Conservation (phyloP, 2,329 filamentous ascomycete genomes). For the Chaetomium olivaceum region DNA sequence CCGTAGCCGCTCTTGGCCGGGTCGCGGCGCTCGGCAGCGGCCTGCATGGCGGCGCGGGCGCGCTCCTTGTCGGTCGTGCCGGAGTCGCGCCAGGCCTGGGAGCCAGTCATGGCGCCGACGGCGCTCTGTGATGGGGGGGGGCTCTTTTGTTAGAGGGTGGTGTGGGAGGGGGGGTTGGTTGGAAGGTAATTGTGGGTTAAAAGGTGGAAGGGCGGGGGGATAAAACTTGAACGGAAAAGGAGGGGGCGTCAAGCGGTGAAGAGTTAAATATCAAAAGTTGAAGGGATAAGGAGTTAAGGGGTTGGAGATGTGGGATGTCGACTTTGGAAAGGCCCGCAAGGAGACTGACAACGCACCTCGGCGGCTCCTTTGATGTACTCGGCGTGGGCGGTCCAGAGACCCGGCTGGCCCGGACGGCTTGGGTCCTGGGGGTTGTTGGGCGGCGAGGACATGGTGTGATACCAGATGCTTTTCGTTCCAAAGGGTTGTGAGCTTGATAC, state of each 20-base stretch:
- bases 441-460: constrained; percentile 32
- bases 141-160: not conserved
- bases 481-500: not conserved
- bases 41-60: constrained; percentile 63
- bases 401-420: constrained; percentile 40
- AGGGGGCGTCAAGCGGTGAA: too few relatives aligned
- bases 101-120: constrained; percentile 63
- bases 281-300: not conserved
- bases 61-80: constrained; percentile 65
- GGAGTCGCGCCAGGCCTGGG: constrained; percentile 62
- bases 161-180: not conserved
- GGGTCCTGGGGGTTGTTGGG: constrained; percentile 26
- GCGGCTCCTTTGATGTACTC: constrained; percentile 69
- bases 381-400: constrained; percentile 63
- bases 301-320: not conserved
- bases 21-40: constrained; percentile 58
- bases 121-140: constrained; percentile 34
- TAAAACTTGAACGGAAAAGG: too few relatives aligned
- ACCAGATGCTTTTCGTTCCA: not conserved
- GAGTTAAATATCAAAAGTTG: too few relatives aligned
- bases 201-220: not conserved
- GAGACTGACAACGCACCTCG: constrained; percentile 50
- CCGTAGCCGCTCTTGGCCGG: constrained; percentile 57
- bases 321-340: too few relatives aligned
- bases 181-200: too few relatives aligned